These are phyloP conservation scores for Sphagnum tenellum DNA, from an alignment of 225 moss, liverwort and hornwort genomes.

Conservation along the genomic window DNA sequence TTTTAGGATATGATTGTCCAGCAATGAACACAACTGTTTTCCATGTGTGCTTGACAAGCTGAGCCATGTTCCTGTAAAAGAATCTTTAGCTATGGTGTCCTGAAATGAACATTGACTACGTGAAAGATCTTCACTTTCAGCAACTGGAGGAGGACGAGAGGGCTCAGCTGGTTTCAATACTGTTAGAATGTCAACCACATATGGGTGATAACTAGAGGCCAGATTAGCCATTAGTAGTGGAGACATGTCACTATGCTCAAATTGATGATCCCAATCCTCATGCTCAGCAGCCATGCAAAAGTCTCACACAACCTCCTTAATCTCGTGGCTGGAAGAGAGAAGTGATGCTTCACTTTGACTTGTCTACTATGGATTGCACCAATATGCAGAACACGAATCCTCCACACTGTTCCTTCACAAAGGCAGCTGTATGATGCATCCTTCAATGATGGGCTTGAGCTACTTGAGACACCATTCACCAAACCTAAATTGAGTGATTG, in stretches of 20 bases:
- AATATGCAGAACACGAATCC: background rate
- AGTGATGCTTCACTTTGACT: constrained; percentile 26
- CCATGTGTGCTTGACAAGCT: too few relatives aligned
- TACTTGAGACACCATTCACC: background rate
- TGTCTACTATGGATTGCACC: constrained; percentile 1
- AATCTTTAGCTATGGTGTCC: too few relatives aligned
- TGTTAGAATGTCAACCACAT: constrained; percentile 38
- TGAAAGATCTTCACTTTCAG: constrained; percentile 13
- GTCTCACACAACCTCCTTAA: too few relatives aligned
- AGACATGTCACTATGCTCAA: constrained; percentile 45
- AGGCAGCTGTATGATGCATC: background rate
- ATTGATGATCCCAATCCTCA: constrained; percentile 50
- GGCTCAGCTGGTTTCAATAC: constrained; percentile 8
- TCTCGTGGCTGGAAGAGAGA: constrained; percentile 29
- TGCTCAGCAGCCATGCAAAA: constrained; percentile 58
- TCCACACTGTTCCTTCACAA: background rate
- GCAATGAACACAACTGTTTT: too few relatives aligned
- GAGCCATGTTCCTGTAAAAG: too few relatives aligned
- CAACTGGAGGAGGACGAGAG: constrained; percentile 19
- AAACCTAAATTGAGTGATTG: background rate
- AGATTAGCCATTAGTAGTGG: constrained; percentile 54
- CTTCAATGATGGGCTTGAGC: background rate
- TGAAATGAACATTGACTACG: background rate
- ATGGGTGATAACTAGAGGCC: constrained; percentile 24
- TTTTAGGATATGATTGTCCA: too few relatives aligned